Conservation (phyloP, 2,329 filamentous ascomycete species). For the Penicillium sp. region DNA sequence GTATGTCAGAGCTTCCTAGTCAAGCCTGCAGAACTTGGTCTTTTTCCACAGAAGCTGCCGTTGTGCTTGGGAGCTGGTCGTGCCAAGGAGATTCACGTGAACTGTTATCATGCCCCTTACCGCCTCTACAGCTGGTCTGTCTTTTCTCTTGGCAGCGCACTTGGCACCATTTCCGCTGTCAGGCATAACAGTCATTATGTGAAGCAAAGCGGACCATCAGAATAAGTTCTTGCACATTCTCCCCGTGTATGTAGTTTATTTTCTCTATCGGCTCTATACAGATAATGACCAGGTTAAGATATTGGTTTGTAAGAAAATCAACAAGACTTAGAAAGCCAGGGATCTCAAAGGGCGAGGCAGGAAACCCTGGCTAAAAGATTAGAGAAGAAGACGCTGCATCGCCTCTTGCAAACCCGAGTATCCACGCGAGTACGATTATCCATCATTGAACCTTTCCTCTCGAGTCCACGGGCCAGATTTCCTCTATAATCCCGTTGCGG, state of each 20-base stretch:
- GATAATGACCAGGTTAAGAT: neutral
- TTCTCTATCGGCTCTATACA: neutral
- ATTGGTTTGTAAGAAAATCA: neutral
- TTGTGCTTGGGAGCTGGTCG: neutral
- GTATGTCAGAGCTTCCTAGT: neutral
- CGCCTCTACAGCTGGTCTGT: neutral
- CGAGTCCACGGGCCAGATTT: slow-evolving; percentile 54
- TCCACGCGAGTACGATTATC: neutral
- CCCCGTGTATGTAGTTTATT: neutral
- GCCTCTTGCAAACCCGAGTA: neutral
- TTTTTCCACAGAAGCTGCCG: neutral
- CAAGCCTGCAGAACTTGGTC: neutral
- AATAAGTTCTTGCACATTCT: no score
- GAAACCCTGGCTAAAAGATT: neutral
- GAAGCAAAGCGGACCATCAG: no score
- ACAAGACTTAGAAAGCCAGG: neutral
- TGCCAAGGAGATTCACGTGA: neutral
- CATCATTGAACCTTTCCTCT: slow-evolving; percentile 53
- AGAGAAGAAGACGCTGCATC: neutral
- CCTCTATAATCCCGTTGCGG: slow-evolving; percentile 50
- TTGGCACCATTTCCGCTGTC: no score
- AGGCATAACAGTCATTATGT: no score
- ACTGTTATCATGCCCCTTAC: neutral
- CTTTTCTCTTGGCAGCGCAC: neutral
- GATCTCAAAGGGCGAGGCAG: neutral